Base-by-base conservation (phyloP, 495 filamentous ascomycete species). In the Hypoxylon trugodes region DNA sequence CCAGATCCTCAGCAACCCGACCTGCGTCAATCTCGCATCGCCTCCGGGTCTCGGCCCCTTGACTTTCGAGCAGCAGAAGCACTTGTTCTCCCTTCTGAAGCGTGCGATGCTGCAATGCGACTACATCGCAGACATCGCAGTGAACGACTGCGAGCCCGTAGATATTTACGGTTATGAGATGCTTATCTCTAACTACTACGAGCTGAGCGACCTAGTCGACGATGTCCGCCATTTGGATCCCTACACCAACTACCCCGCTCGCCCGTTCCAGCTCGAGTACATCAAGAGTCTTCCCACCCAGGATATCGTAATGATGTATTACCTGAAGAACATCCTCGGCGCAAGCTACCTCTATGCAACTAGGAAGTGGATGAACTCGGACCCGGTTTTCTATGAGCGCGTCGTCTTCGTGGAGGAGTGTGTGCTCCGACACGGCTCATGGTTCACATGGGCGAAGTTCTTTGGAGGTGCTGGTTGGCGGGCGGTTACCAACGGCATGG, bases 281-380 rank as follows among this genome's bases (percentile, higher is more conserved):
- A 61, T 76, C 1, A 4, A n/a, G 0, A 48, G 41, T 8, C 57
- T 75, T 1, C 22, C 59, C 0, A 37, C 60, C 0, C 30, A 60
- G 6, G 67, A 74, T 0, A 6, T 75, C 9, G 68, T 56, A 1
- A 65, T 67, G n/a, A 24, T 78, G 0, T 59, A 40, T 25, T 62
- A 48, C 5, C 22, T 74, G 0, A 1, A 67, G 2, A n/a, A 35
- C 4, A 25, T 16, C 8, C 16, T 71, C 26, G 45, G 48, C 16
- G 9, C 12, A 1, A 43, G 22, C 1, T 57, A 55, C 3, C 1
- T 2, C 9, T 3, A 15, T 0, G n/a, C 12, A 40, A 24, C 35
- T 16, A 6, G 4, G 3, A 16, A 6, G 3, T 8, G 0, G 15
- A 16, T 10, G 18, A 25, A 0, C 40, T 40, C 10, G 50, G 46